A percentile compares a stretch with the other conserved stretches of the same genome.
Conservation (phyloP, 2,329 filamentous ascomycete species). For the Aspergillus awamori region DNA sequence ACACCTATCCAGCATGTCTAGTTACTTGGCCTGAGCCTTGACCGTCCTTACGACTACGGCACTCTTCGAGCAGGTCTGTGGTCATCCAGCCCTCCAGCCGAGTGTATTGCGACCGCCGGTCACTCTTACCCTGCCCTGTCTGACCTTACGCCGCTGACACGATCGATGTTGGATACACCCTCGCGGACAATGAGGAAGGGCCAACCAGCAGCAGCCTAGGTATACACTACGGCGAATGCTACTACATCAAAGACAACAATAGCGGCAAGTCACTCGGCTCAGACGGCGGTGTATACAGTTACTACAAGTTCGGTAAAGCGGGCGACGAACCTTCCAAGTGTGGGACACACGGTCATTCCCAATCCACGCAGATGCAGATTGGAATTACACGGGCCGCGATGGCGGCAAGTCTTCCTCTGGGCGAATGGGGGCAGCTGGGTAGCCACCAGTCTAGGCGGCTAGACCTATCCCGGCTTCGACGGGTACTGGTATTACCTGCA, state of each 20-base stretch:
- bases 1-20: background rate
- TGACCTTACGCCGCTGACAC: background rate
- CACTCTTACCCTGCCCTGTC: background rate
- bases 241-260: background rate
- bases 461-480: slow-evolving; percentile 1
- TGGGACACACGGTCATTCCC: background rate
- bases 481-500: slow-evolving; percentile 3
- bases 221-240: slow-evolving; percentile 2
- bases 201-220: background rate
- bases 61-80: background rate
- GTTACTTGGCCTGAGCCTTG: background rate
- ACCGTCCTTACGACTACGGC: background rate
- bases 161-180: too few relatives aligned
- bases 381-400: background rate
- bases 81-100: background rate
- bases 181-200: too few relatives aligned
- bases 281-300: slow-evolving; percentile 3
- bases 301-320: slow-evolving; percentile 9
- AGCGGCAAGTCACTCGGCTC: background rate
- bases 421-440: slow-evolving; percentile 6
- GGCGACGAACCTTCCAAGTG: background rate
- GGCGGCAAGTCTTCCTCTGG: slow-evolving; percentile 1
- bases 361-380: background rate
- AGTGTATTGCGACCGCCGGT: background rate
- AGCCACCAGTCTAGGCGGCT: slow-evolving; percentile 1